Percentiles rank a stretch among this genome's conserved stretches.
These are phyloP conservation scores for Stevia rebaudiana DNA, from an alignment of 140 eudicot species.

Conservation along the genomic window DNA sequence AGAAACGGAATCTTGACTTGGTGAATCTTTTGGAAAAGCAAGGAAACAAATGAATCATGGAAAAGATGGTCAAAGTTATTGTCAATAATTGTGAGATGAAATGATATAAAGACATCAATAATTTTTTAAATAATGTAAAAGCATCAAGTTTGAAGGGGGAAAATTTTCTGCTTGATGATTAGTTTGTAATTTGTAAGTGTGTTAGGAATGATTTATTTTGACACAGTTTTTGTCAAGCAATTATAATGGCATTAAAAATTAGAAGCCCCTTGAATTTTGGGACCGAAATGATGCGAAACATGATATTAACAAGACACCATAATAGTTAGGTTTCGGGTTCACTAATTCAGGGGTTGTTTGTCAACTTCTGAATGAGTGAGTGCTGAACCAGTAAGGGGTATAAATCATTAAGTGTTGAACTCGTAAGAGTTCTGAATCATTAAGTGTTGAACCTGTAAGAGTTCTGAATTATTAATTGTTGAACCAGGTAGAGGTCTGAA, in stretches of 20 bases:
- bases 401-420: no score
- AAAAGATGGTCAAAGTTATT: constrained; percentile 21
- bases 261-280: no score
- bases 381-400: no score
- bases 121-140: constrained; percentile 3
- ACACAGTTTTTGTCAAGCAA: background rate
- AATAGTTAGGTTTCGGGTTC: no score
- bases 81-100: constrained; percentile 23
- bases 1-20: background rate
- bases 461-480: no score
- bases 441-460: no score
- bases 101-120: constrained; percentile 23
- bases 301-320: no score
- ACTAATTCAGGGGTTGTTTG: no score
- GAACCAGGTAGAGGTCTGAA: no score
- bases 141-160: background rate
- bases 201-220: background rate
- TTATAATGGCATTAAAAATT: background rate
- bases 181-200: constrained; percentile 1
- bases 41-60: background rate
- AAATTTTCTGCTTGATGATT: constrained; percentile 4
- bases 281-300: no score
- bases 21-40: constrained; percentile 21
- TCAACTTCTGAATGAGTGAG: no score
- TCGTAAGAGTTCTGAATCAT: no score